A percentile compares a stretch with the other conserved stretches of the same genome.
Conservation (phyloP, 345 rosid species). For the Ricinus communis region DNA sequence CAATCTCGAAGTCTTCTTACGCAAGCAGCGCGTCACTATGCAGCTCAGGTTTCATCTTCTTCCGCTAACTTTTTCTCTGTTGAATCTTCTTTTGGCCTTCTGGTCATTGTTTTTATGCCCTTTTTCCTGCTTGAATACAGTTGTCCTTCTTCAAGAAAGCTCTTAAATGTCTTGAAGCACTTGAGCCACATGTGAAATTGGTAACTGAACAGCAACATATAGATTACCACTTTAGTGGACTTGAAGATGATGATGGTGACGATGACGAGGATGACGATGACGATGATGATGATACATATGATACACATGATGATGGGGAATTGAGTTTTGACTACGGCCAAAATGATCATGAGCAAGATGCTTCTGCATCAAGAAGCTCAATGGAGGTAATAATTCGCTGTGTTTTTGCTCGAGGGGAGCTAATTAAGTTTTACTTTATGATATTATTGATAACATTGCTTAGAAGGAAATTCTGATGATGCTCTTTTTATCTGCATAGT, state of each 20-base stretch:
- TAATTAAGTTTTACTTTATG: background rate
- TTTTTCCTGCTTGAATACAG: constrained; percentile 43
- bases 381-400: constrained; percentile 57
- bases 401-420: constrained; percentile 13
- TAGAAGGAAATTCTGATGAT: background rate
- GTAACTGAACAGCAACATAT: constrained; percentile 78
- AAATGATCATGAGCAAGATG: constrained; percentile 48
- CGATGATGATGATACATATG: constrained; percentile 30
- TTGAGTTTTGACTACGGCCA: constrained; percentile 75
- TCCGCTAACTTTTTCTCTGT: background rate
- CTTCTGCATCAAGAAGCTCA: constrained; percentile 42
- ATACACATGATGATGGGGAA: constrained; percentile 62
- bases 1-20: constrained; percentile 90
- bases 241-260: constrained; percentile 64
- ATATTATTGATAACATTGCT: background rate
- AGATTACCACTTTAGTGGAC: constrained; percentile 70
- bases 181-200: constrained; percentile 64
- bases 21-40: constrained; percentile 93
- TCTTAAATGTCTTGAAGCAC: constrained; percentile 80
- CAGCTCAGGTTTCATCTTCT: constrained; percentile 76
- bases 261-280: constrained; percentile 46
- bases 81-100: background rate
- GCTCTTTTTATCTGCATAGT: background rate
- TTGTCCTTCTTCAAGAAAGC: constrained; percentile 76
- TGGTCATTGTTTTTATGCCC: constrained; percentile 14